Conservation (phyloP, 805 yeast species). For the Myxozyma neotropica region DNA sequence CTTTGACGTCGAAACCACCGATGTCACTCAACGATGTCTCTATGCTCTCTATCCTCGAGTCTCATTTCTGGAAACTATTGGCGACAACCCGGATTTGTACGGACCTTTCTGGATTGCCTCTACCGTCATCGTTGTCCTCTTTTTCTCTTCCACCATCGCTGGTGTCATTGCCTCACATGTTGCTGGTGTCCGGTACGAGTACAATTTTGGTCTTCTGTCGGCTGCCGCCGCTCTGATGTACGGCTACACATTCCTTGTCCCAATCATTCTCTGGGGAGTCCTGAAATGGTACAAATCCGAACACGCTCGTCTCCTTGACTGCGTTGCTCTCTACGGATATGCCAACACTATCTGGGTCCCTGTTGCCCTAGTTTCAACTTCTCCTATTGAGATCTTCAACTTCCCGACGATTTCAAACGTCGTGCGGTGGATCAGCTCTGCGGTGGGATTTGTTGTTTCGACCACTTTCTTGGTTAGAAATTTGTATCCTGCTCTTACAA, state of each 20-base stretch:
- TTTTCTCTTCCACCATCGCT: slow-evolving; percentile 73
- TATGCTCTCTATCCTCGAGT: slow-evolving; percentile 60
- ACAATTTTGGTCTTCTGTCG: slow-evolving; percentile 62
- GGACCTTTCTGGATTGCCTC: slow-evolving; percentile 93
- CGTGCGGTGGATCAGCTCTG: slow-evolving; percentile 66
- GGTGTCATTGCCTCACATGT: slow-evolving; percentile 58
- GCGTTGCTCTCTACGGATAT: slow-evolving; percentile 81
- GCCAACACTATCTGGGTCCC: slow-evolving; percentile 86
- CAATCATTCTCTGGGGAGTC: slow-evolving; percentile 55
- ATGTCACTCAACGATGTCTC: slow-evolving; percentile 58
- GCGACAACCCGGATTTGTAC: slow-evolving; percentile 68
- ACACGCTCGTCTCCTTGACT: slow-evolving; percentile 54
- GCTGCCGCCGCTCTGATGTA: slow-evolving; percentile 71
- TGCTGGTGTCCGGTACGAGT: slow-evolving; percentile 54
- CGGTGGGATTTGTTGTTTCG: slow-evolving; percentile 61
- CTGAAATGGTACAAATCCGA: slow-evolving; percentile 60
- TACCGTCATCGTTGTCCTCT: slow-evolving; percentile 71
- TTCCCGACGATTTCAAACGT: slow-evolving; percentile 47
- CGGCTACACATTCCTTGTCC: slow-evolving; percentile 71
- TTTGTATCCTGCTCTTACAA: slow-evolving; percentile 46
- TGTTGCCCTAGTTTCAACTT: slow-evolving; percentile 50
- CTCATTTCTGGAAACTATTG: slow-evolving; percentile 44
- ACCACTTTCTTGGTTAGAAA: slow-evolving; percentile 56
- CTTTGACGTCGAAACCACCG: slow-evolving; percentile 69
- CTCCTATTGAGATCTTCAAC: slow-evolving; percentile 41